Percentiles rank a stretch among this genome's conserved stretches.
Conservation (phyloP, 345 rosid species). For the Lenwebbia sp. region DNA sequence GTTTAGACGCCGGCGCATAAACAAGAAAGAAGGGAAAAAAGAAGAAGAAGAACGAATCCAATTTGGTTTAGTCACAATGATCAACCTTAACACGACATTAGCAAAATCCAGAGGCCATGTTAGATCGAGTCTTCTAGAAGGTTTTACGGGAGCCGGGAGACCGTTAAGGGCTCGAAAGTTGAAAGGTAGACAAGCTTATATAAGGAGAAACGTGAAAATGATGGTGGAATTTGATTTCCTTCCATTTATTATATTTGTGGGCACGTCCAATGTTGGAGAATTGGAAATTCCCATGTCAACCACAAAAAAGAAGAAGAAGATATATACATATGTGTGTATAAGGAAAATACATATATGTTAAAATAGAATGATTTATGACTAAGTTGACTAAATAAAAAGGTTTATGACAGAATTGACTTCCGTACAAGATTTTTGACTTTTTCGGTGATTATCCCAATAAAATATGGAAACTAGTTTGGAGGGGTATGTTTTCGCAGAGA, state of each 20-base stretch:
- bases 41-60: too few relatives aligned
- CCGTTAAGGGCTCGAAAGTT: neutral
- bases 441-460: neutral
- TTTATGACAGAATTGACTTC: neutral
- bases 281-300: neutral
- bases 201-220: neutral
- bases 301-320: neutral
- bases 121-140: neutral
- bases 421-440: neutral
- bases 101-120: neutral
- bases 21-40: too few relatives aligned
- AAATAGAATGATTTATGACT: neutral
- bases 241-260: neutral
- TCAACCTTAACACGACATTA: neutral
- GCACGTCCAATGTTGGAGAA: neutral
- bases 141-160: neutral
- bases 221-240: neutral
- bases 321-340: neutral
- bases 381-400: neutral
- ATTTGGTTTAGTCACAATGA: too few relatives aligned
- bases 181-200: neutral
- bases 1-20: too few relatives aligned
- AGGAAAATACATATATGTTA: neutral
- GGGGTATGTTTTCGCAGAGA: neutral
- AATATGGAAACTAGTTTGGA: neutral